Conservation (phyloP, 495 filamentous ascomycete species). For the Aspergillus homomorphus region DNA sequence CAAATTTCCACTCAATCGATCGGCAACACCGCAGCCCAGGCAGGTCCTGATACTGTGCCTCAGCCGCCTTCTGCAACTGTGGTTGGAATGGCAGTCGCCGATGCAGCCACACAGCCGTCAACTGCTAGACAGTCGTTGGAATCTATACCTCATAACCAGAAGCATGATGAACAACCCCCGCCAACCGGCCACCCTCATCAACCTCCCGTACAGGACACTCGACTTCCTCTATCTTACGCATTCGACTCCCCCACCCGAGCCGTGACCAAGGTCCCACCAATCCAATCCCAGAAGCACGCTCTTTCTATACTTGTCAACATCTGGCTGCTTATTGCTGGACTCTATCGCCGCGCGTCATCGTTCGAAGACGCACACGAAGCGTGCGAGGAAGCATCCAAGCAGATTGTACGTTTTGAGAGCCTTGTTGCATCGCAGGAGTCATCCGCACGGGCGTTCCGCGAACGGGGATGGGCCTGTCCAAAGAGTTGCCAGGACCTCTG, state of each 20-base stretch:
- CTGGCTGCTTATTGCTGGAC: conserved; percentile 83
- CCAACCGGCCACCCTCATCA: conserved; percentile 47
- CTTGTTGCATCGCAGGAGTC: conserved; percentile 42
- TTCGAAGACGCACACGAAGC: conserved; percentile 75
- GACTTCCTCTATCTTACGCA: conserved; percentile 44
- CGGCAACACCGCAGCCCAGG: conserved; percentile 13
- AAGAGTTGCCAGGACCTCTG: conserved; percentile 76
- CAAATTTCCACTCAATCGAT: conserved; percentile 10
- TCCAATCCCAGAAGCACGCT: conserved; percentile 52
- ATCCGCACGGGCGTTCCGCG: conserved; percentile 50
- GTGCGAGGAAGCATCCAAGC: conserved; percentile 72
- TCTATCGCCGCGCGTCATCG: conserved; percentile 80
- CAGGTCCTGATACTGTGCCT: conserved; percentile 1
- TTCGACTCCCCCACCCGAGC: conserved; percentile 44
- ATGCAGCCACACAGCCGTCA: conserved; percentile 19
- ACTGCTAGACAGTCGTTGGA: conserved; percentile 41
- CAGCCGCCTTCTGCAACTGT: conserved; percentile 21
- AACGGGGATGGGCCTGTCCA: conserved; percentile 67
- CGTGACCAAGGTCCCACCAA: conserved; percentile 35
- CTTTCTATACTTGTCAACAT: conserved; percentile 66
- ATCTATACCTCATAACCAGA: conserved; percentile 50
- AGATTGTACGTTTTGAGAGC: conserved; percentile 51
- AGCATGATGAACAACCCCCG: conserved; percentile 37
- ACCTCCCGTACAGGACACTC: conserved; percentile 51
- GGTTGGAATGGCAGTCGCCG: conserved; percentile 45